Percentiles rank a stretch among this genome's conserved stretches.
phyloP scores from a whole-genome alignment of 2,329 filamentous ascomycete genomes.

The Aureobasidium zeae region DNA sequence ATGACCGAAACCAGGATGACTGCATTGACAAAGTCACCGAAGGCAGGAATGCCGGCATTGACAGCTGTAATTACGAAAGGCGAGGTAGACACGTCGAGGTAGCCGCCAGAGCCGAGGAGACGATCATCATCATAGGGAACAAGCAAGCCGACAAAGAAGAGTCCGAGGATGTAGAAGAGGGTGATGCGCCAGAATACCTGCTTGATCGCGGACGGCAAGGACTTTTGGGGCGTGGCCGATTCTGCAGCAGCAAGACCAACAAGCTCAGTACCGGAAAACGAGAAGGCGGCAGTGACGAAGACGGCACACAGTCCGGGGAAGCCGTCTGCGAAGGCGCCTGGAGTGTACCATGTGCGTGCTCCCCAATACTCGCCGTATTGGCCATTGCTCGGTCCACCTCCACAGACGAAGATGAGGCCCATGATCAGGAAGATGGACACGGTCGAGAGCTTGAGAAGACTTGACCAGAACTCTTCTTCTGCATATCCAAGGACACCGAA shows the following conservation, averaged over 20 bases:
- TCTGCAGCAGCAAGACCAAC: constrained; percentile 70
- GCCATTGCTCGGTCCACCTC: constrained; percentile 49
- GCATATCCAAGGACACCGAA: constrained; percentile 84
- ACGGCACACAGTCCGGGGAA: constrained; percentile 73
- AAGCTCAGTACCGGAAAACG: constrained; percentile 66
- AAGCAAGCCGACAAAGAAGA: constrained; percentile 71
- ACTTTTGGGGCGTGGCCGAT: constrained; percentile 69
- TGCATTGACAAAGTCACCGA: constrained; percentile 74
- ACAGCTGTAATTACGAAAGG: constrained; percentile 91
- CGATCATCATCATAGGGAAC: constrained; percentile 62
- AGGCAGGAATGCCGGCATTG: constrained; percentile 62
- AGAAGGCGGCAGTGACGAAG: constrained; percentile 67
- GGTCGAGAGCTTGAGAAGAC: constrained; percentile 74
- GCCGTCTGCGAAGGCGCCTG: constrained; percentile 73
- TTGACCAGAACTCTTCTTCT: constrained; percentile 85
- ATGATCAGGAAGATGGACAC: constrained; percentile 84
- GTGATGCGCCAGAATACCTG: constrained; percentile 89
- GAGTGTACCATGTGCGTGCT: constrained; percentile 63
- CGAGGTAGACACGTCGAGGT: constrained; percentile 62
- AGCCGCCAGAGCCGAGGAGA: constrained; percentile 49
- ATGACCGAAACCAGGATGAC: constrained; percentile 86
- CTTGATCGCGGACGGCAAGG: constrained; percentile 77
- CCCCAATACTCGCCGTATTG: constrained; percentile 28
- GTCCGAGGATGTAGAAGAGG: constrained; percentile 71
- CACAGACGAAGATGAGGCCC: constrained; percentile 76